A percentile compares a stretch with the other conserved stretches of the same genome.
Conservation (phyloP, 495 filamentous ascomycete species). For the Penicillium tannophilum region DNA sequence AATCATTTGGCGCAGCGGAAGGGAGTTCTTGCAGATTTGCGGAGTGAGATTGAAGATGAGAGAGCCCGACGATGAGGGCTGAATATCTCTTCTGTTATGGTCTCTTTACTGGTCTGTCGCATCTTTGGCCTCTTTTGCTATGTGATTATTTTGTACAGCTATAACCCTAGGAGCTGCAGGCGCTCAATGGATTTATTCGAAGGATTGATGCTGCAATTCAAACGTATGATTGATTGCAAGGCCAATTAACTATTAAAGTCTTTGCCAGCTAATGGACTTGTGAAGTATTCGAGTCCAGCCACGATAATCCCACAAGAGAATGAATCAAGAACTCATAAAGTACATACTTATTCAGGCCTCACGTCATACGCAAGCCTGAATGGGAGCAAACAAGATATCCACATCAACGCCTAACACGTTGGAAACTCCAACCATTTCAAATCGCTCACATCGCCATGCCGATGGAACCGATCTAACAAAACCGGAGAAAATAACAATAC, state of each 20-base stretch:
- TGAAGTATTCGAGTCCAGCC: not conserved
- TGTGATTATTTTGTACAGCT: constrained; percentile 36
- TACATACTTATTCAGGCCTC: not conserved
- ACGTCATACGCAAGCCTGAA: not conserved
- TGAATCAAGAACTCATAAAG: not conserved
- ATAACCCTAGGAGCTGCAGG: constrained; percentile 40
- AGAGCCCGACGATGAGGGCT: constrained; percentile 38
- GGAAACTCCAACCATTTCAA: not conserved
- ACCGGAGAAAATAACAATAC: not conserved
- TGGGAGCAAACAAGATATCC: too few species aligned
- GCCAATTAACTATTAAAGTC: not conserved
- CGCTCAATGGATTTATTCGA: constrained; percentile 34
- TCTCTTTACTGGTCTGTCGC: constrained; percentile 14
- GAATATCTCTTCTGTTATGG: not conserved
- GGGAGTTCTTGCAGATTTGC: constrained; percentile 44
- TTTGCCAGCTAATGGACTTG: not conserved
- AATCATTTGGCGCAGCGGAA: constrained; percentile 48
- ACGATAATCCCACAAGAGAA: not conserved
- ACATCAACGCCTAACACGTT: not conserved
- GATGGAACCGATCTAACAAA: not conserved
- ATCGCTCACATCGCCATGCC: not conserved
- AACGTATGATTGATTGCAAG: not conserved
- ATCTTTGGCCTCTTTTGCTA: constrained; percentile 17
- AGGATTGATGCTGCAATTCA: not conserved
- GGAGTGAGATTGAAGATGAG: constrained; percentile 51